phyloP scores from a whole-genome alignment of 2,329 filamentous ascomycete genomes.

The Colletotrichum aenigma region DNA sequence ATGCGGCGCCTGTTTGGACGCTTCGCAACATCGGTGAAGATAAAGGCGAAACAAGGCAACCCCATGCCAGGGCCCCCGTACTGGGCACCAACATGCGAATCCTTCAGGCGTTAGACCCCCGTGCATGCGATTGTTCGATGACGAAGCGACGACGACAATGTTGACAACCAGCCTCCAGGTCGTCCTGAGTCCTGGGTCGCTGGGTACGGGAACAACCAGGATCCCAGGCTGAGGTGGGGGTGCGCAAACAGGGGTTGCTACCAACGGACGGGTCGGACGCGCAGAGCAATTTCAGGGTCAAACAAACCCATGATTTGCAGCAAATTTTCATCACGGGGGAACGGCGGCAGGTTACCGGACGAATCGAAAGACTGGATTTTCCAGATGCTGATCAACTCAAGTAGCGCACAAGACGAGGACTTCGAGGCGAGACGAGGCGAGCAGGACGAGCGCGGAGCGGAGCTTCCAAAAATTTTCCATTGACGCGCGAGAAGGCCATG shows the following conservation, averaged over 20 bases:
- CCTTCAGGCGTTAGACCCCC: neutral
- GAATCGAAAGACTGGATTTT: slow-evolving; percentile 5
- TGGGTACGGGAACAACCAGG: slow-evolving; percentile 11
- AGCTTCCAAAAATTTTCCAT: neutral
- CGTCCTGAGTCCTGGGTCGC: slow-evolving; percentile 4
- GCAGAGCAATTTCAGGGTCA: slow-evolving; percentile 18
- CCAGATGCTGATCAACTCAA: slow-evolving; percentile 9
- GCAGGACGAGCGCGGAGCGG: neutral
- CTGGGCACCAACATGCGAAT: slow-evolving; percentile 5
- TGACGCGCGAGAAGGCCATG: neutral
- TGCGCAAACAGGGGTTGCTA: neutral
- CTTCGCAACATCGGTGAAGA: neutral
- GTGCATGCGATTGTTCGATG: neutral
- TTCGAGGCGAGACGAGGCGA: neutral
- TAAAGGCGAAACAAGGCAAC: neutral
- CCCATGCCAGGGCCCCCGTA: neutral
- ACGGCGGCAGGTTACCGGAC: neutral
- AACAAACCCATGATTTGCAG: slow-evolving; percentile 11
- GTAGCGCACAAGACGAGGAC: neutral
- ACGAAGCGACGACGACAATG: slow-evolving; percentile 3
- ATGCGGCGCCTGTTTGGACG: neutral
- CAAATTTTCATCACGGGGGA: slow-evolving; percentile 14
- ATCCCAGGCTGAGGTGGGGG: slow-evolving; percentile 10
- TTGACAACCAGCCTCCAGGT: neutral
- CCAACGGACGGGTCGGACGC: slow-evolving; percentile 9